Conservation (phyloP, 2,329 filamentous ascomycete genomes). For the Fusarium sp. region DNA sequence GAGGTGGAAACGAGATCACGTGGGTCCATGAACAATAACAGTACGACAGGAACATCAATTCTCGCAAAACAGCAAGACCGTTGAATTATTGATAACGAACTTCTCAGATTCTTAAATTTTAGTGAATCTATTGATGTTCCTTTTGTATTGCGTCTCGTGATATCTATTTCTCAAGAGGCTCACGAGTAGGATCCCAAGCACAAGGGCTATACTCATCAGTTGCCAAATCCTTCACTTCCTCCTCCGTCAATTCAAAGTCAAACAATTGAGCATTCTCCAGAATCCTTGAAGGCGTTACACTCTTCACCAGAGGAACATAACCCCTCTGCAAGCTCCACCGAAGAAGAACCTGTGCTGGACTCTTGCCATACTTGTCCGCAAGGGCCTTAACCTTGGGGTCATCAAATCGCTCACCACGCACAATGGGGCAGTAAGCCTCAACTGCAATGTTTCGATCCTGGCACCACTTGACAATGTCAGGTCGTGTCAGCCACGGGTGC, state of each 20-base stretch:
- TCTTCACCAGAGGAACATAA: slow-evolving; percentile 79
- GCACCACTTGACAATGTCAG: slow-evolving; percentile 85
- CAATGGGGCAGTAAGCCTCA: slow-evolving; percentile 72
- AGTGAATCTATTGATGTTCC: not conserved
- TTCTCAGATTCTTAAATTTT: not conserved
- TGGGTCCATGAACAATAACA: slow-evolving; percentile 29
- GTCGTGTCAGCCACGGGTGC: slow-evolving; percentile 87
- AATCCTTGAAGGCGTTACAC: slow-evolving; percentile 74
- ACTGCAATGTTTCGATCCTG: slow-evolving; percentile 70
- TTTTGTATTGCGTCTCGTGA: not conserved
- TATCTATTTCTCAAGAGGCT: slow-evolving; percentile 56
- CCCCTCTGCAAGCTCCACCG: slow-evolving; percentile 87
- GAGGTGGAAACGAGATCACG: slow-evolving; percentile 46
- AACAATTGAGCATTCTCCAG: slow-evolving; percentile 69
- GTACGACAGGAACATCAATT: not conserved
- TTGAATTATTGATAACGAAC: not conserved
- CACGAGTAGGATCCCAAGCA: slow-evolving; percentile 67
- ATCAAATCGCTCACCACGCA: slow-evolving; percentile 76
- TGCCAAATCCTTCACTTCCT: slow-evolving; percentile 63
- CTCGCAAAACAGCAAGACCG: not conserved
- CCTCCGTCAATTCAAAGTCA: slow-evolving; percentile 66
- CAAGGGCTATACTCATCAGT: slow-evolving; percentile 65
- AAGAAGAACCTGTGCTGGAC: slow-evolving; percentile 80
- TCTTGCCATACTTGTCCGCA: slow-evolving; percentile 78
- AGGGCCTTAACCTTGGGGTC: slow-evolving; percentile 74